These are phyloP conservation scores for Cenchrus purpureus DNA, from an alignment of 176 grass and related monocot species.

Conservation along the genomic window DNA sequence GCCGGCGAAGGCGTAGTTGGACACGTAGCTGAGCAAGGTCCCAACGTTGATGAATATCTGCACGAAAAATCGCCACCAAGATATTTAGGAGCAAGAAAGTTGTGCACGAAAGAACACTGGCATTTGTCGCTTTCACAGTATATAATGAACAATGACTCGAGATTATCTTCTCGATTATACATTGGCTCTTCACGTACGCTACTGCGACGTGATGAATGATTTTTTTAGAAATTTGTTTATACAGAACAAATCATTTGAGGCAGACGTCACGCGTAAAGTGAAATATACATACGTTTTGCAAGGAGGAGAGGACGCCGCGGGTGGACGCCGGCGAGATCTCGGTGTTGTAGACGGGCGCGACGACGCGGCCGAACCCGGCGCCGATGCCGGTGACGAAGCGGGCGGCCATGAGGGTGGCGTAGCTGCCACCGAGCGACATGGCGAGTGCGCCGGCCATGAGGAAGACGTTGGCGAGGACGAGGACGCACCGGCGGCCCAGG, in stretches of 20 bases:
- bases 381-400: slow-evolving; percentile 51
- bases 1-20: slow-evolving; percentile 44
- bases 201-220: too few species aligned
- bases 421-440: slow-evolving; percentile 47
- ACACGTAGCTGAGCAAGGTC: slow-evolving; percentile 48
- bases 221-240: too few species aligned
- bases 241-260: too few species aligned
- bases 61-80: too few species aligned
- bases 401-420: slow-evolving; percentile 31
- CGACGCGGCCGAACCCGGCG: slow-evolving; percentile 34
- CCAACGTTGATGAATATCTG: slow-evolving; percentile 29
- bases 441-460: slow-evolving; percentile 50
- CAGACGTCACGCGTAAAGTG: too few species aligned
- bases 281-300: neutral
- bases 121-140: too few species aligned
- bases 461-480: slow-evolving; percentile 47
- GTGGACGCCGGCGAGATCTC: slow-evolving; percentile 46
- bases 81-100: too few species aligned
- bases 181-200: too few species aligned
- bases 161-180: too few species aligned
- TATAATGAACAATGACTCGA: too few species aligned
- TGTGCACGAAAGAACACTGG: too few species aligned
- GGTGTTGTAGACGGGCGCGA: slow-evolving; percentile 40
- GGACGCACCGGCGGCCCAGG: slow-evolving; percentile 28
- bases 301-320: slow-evolving; percentile 28